These are phyloP conservation scores for Nidularia sp. DNA, from an alignment of 768 basidiomycete species.

Conservation along the genomic window DNA sequence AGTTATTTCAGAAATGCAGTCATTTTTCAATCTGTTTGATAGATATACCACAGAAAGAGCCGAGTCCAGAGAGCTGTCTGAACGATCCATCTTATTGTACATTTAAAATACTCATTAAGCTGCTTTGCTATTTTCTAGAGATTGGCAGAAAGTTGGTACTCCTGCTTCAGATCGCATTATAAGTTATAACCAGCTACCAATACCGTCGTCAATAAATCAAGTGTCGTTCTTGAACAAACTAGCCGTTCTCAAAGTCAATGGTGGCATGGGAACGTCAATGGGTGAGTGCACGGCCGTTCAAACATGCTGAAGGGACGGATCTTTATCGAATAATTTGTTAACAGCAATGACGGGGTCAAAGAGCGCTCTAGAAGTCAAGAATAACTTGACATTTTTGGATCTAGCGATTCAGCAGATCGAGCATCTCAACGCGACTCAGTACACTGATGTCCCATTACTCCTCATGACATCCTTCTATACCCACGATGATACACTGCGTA, in stretches of 20 bases:
- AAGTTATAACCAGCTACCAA: constrained; percentile 58
- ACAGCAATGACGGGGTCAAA: constrained; percentile 71
- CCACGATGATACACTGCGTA: constrained; percentile 80
- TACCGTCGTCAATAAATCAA: constrained; percentile 10
- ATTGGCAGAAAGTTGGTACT: constrained; percentile 70
- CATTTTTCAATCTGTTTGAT: constrained; percentile 80
- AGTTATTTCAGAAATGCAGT: constrained; percentile 80
- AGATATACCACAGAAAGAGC: constrained; percentile 73
- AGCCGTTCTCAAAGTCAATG: constrained; percentile 93
- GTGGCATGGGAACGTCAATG: constrained; percentile 90
- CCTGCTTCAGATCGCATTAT: constrained; percentile 70
- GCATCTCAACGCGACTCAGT: constrained; percentile 70
- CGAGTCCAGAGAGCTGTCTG: constrained; percentile 14
- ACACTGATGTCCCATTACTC: constrained; percentile 80
- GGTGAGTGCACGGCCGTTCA: constrained; percentile 69
- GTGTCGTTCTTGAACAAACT: constrained; percentile 68
- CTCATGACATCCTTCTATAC: constrained; percentile 96
- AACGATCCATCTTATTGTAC: too few species aligned
- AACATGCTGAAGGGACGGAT: too few species aligned
- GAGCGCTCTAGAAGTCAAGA: constrained; percentile 81
- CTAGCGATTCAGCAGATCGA: constrained; percentile 83
- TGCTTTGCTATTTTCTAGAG: constrained; percentile 27
- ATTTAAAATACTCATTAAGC: constrained; percentile 45
- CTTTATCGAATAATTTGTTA: constrained; percentile 25
- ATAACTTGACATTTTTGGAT: constrained; percentile 87